These are phyloP conservation scores for Pseudoturritis turrita DNA, from an alignment of 345 rosid species.

Conservation along the genomic window DNA sequence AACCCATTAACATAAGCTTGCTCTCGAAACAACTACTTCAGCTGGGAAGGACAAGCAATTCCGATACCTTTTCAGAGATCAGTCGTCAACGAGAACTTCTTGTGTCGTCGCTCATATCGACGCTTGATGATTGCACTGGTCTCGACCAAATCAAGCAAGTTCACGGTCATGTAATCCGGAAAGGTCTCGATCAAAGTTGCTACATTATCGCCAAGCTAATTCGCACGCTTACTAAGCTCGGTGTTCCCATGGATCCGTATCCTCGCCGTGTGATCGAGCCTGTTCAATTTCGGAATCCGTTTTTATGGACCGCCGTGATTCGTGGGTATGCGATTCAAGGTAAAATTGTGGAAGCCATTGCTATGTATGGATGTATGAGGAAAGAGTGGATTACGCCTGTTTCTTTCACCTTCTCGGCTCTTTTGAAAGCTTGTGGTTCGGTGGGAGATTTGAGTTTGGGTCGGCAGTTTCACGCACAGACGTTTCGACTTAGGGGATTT, in stretches of 20 bases:
- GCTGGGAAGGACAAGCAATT: conserved; percentile 7
- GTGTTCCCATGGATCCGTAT: conserved; percentile 47
- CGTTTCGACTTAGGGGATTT: conserved; percentile 61
- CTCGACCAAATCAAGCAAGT: conserved; percentile 50
- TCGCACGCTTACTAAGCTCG: conserved; percentile 52
- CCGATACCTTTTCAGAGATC: conserved; percentile 25
- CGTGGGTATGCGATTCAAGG: conserved; percentile 57
- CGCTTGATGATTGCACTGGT: conserved; percentile 42
- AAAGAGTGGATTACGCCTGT: conserved; percentile 43
- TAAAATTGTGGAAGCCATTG: conserved; percentile 31
- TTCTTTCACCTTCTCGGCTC: conserved; percentile 75
- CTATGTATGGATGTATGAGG: conserved; percentile 52
- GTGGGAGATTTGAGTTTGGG: conserved; percentile 46
- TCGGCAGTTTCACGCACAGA: conserved; percentile 68
- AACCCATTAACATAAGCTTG: conserved; percentile 3
- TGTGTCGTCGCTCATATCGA: conserved; percentile 39
- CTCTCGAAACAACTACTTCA: conserved; percentile 31
- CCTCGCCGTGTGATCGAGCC: conserved; percentile 49
- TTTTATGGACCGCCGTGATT: conserved; percentile 71
- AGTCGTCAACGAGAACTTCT: conserved; percentile 25
- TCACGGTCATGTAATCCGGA: conserved; percentile 47
- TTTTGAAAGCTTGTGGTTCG: conserved; percentile 55
- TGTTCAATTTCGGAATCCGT: conserved; percentile 55
- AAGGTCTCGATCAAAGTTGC: conserved; percentile 49
- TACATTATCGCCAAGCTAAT: conserved; percentile 65